Conservation (phyloP, 75 land plant species). For the Pinus albicaulis region DNA sequence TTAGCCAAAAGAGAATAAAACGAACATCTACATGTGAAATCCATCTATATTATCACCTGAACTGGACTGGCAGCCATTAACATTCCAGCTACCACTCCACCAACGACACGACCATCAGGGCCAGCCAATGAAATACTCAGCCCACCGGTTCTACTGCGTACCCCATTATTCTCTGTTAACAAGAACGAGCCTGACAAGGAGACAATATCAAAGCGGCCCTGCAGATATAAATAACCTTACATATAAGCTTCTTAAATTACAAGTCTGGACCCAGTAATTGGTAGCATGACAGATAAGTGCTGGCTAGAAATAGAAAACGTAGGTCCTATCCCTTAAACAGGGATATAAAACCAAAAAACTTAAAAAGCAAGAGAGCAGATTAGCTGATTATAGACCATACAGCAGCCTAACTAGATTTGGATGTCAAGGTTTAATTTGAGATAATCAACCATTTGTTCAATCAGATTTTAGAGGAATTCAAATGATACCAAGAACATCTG, state of each 20-base stretch:
- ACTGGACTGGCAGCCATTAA: constrained; percentile 70
- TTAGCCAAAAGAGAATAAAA: neutral
- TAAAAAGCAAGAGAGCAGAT: neutral
- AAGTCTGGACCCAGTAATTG: neutral
- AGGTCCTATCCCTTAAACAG: neutral
- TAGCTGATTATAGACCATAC: neutral
- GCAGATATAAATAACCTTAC: neutral
- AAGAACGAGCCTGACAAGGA: constrained; percentile 66
- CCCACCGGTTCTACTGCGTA: constrained; percentile 60
- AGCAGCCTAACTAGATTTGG: neutral
- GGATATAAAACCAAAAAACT: neutral
- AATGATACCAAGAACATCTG: too few species aligned
- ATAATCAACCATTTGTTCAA: too few species aligned
- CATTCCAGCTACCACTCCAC: constrained; percentile 70
- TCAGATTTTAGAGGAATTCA: too few species aligned
- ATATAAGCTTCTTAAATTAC: neutral
- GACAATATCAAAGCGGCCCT: constrained; percentile 82
- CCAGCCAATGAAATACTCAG: constrained; percentile 76
- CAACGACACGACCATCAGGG: constrained; percentile 77
- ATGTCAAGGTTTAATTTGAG: too few species aligned
- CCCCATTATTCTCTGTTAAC: constrained; percentile 39
- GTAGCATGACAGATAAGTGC: neutral
- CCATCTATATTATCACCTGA: constrained; percentile 37
- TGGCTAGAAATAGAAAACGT: neutral
- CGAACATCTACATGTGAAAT: neutral